Conservation (phyloP, 768 basidiomycete species). For the Naganishia antarctica region DNA sequence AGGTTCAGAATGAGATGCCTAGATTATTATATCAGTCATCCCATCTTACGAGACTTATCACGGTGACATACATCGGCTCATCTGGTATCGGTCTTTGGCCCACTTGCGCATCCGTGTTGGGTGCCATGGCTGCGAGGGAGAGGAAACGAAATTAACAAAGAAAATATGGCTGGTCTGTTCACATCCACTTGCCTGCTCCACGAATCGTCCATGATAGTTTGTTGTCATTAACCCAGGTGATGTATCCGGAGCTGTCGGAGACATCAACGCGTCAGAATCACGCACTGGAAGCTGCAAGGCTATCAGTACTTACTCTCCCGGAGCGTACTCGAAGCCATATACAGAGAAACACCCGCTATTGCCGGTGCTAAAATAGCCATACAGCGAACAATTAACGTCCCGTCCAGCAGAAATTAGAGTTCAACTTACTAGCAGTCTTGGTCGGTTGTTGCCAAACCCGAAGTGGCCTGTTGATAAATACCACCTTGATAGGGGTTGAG, state of each 20-base stretch:
- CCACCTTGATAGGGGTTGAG: constrained; percentile 56
- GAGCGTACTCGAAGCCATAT: constrained; percentile 77
- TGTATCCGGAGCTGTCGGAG: constrained; percentile 55
- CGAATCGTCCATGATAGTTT: constrained; percentile 59
- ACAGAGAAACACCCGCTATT: constrained; percentile 57
- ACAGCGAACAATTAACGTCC: background rate
- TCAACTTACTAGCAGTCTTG: constrained; percentile 65
- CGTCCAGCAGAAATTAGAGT: too few species aligned
- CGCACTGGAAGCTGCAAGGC: background rate
- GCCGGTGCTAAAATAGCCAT: constrained; percentile 40
- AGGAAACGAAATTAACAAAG: background rate
- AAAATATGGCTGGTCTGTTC: too few species aligned
- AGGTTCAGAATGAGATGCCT: constrained; percentile 45
- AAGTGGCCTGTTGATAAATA: constrained; percentile 76
- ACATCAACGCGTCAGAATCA: background rate
- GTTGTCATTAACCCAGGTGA: constrained; percentile 68
- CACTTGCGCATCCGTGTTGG: constrained; percentile 63
- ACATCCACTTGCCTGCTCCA: constrained; percentile 28
- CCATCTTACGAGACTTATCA: too few species aligned
- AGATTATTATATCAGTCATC: background rate
- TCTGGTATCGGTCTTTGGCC: constrained; percentile 67
- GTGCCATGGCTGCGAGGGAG: constrained; percentile 57
- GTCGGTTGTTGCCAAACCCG: constrained; percentile 65
- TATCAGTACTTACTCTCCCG: constrained; percentile 57
- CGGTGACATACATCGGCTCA: constrained; percentile 66